A percentile compares a stretch with the other conserved stretches of the same genome.
Evolutionary conservation across 345 rosid species (phyloP).

Genomic region (Populus ilicifolia): DNA sequence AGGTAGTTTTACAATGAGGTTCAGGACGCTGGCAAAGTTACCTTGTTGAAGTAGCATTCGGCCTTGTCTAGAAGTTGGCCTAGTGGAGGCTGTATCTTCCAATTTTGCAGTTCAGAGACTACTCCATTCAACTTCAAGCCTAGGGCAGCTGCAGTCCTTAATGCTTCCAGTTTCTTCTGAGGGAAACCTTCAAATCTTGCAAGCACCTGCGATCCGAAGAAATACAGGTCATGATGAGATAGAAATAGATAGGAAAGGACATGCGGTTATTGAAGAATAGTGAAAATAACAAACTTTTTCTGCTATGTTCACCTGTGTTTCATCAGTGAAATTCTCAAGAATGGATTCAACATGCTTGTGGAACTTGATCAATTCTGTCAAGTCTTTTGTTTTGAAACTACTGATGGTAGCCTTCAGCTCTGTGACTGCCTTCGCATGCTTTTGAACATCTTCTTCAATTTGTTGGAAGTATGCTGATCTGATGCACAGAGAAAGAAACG

Average conservation of each 20-base stretch:
- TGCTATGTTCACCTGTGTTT: constrained; percentile 59
- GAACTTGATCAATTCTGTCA: constrained; percentile 67
- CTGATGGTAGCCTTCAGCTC: constrained; percentile 51
- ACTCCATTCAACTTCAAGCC: constrained; percentile 51
- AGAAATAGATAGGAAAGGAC: neutral
- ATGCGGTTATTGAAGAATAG: neutral
- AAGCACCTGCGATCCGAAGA: constrained; percentile 50
- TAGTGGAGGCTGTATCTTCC: constrained; percentile 66
- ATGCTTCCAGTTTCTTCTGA: constrained; percentile 73
- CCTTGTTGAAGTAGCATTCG: constrained; percentile 82
- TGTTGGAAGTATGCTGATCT: constrained; percentile 90
- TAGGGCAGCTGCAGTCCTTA: constrained; percentile 68
- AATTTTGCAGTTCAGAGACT: constrained; percentile 51
- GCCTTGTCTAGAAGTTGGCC: constrained; percentile 65
- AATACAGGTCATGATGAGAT: neutral
- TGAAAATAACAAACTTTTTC: neutral
- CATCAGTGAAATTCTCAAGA: constrained; percentile 83
- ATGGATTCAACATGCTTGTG: constrained; percentile 67
- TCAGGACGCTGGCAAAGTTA: neutral
- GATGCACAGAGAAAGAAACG: constrained; percentile 1
- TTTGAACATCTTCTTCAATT: constrained; percentile 78
- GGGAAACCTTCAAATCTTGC: constrained; percentile 90
- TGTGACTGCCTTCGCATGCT: constrained; percentile 47
- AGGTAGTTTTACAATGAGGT: neutral
- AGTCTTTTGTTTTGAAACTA: constrained; percentile 71